Evolutionary conservation across 108 stramenopile genomes (phyloP).

Genomic region (Skeletonema potamos): DNA sequence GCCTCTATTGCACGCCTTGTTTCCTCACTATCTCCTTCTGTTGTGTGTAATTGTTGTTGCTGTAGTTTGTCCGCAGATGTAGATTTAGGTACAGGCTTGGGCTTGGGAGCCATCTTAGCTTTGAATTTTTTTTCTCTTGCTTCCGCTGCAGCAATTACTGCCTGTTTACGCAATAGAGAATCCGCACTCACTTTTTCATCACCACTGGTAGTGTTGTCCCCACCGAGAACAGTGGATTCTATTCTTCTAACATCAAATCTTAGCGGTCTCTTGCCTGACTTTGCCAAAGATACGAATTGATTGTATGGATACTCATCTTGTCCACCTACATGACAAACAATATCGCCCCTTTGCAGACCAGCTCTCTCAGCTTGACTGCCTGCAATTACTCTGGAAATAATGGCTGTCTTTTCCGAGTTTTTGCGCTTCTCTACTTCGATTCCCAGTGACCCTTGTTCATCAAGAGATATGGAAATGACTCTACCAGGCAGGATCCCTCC

Average conservation of each 20-base stretch:
- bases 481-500: slow-evolving; percentile 65
- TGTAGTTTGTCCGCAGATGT: slow-evolving; percentile 20
- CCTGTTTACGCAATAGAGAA: slow-evolving; percentile 63
- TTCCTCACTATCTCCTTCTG: slow-evolving; percentile 44
- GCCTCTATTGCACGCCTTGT: slow-evolving; percentile 57
- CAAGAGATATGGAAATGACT: slow-evolving; percentile 50
- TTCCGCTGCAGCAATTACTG: slow-evolving; percentile 84
- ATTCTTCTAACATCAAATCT: slow-evolving; percentile 55
- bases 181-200: slow-evolving; percentile 48
- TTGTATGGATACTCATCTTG: slow-evolving; percentile 74
- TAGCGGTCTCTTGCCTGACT: slow-evolving; percentile 53
- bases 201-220: not conserved
- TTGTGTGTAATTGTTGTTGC: not conserved
- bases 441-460: slow-evolving; percentile 62
- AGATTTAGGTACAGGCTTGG: slow-evolving; percentile 35
- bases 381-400: slow-evolving; percentile 54
- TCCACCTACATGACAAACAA: slow-evolving; percentile 72
- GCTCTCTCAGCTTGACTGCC: slow-evolving; percentile 60
- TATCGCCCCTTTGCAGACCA: slow-evolving; percentile 72
- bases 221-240: slow-evolving; percentile 32
- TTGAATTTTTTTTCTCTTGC: slow-evolving; percentile 76
- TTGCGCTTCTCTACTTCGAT: slow-evolving; percentile 58
- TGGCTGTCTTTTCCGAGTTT: slow-evolving; percentile 52
- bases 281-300: slow-evolving; percentile 60
- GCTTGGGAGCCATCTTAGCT: slow-evolving; percentile 51